phyloP scores from a whole-genome alignment of 2,329 filamentous ascomycete species.

The Incumbomyces lentus region DNA sequence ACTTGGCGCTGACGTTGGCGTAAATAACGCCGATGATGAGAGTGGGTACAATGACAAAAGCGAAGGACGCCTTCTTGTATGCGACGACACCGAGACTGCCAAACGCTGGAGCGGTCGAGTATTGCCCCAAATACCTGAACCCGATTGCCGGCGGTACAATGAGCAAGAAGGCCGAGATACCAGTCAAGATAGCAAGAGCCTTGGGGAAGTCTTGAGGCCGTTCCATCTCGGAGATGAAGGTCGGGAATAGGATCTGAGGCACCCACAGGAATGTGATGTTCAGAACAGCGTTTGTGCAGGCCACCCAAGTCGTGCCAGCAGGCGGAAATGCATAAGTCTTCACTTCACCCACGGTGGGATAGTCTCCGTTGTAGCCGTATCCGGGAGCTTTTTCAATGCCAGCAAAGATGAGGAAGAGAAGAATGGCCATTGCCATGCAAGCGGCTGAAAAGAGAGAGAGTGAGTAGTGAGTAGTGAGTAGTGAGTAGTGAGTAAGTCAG shows the following conservation, averaged over 20 bases:
- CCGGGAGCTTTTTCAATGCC: constrained; percentile 37
- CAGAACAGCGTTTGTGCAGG: constrained; percentile 40
- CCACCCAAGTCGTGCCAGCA: constrained; percentile 37
- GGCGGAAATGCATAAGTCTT: constrained; percentile 40
- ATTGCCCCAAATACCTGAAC: constrained; percentile 41
- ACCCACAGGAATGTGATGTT: constrained; percentile 44
- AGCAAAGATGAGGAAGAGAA: constrained; percentile 41
- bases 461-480: background rate
- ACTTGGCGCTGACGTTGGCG: constrained; percentile 40
- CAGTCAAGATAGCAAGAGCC: constrained; percentile 36
- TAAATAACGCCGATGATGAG: constrained; percentile 42
- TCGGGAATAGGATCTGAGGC: constrained; percentile 42
- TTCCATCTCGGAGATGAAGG: constrained; percentile 44
- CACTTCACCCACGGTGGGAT: constrained; percentile 35
- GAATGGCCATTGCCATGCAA: constrained; percentile 40
- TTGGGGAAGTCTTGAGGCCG: constrained; percentile 42
- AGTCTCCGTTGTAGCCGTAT: constrained; percentile 38
- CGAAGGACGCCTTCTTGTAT: constrained; percentile 42
- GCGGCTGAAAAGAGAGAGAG: constrained; percentile 23
- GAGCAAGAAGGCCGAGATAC: constrained; percentile 38
- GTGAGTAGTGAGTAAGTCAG: too few species aligned
- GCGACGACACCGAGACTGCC: constrained; percentile 34
- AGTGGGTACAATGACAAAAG: constrained; percentile 42
- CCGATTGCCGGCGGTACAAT: constrained; percentile 41
- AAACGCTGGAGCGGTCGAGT: constrained; percentile 41